These are phyloP conservation scores for Monosporozyma servazzii DNA, from an alignment of 805 yeast genomes.

Conservation along the genomic window DNA sequence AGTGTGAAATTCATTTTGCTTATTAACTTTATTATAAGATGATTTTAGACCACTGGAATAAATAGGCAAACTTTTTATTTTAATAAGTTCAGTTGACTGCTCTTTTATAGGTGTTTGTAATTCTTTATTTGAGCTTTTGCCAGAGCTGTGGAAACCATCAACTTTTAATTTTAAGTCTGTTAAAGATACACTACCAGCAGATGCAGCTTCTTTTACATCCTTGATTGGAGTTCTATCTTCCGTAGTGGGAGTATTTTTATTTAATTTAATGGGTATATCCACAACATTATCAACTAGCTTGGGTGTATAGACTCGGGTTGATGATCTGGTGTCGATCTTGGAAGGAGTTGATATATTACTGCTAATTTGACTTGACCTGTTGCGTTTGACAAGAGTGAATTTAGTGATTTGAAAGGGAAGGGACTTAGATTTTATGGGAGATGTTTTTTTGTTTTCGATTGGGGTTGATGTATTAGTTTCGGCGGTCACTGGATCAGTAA, in stretches of 20 bases:
- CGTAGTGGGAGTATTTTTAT: background rate
- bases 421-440: too few relatives aligned
- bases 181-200: background rate
- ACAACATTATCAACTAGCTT: too few relatives aligned
- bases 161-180: background rate
- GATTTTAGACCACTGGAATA: background rate
- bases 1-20: background rate
- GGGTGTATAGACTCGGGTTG: too few relatives aligned
- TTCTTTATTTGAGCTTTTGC: background rate
- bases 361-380: too few relatives aligned
- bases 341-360: too few relatives aligned
- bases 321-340: too few relatives aligned
- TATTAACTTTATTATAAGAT: background rate
- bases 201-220: background rate
- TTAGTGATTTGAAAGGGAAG: too few relatives aligned
- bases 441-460: too few relatives aligned
- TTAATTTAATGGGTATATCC: background rate
- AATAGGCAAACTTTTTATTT: background rate
- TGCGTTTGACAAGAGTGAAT: too few relatives aligned
- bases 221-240: background rate
- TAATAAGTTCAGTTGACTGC: background rate
- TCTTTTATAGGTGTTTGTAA: background rate
- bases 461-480: too few relatives aligned
- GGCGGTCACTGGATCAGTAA: too few relatives aligned
- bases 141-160: background rate